Evolutionary conservation across 371 early-diverging fungal genomes (phyloP), one percentile per base, ranked within the genome.

Genomic region (Smittium mucronatum): DNA sequence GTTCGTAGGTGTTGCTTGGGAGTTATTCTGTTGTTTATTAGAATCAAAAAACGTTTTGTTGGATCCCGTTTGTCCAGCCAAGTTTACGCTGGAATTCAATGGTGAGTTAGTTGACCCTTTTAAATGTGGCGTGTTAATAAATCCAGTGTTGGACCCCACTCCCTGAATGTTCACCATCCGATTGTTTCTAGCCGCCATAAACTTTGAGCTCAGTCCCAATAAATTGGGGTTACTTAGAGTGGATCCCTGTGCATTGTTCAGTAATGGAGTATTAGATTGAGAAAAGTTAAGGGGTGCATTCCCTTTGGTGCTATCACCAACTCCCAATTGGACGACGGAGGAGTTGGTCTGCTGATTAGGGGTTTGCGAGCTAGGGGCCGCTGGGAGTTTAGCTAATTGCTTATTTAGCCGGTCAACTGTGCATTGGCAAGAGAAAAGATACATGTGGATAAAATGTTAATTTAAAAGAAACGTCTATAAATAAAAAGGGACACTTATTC

Each of bases 351-450:
- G 29, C 33, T 61, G 63, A 5, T 5, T 11, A 15, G 63, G 26
- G n/a, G 5, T 33, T 61, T 28, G 31, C 33, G 5, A 16, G 11
- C 11, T 61, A 30, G 63, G 63, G 5, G n/a, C n/a, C 16, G 30
- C 11, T 34, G 64, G 32, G 15, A 68, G 68, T 2, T 35, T 15
- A 16, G 58, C 33, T 21, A 68, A 2, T 28, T 68, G 64, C 30
- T 68, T 58, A 30, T 68, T 63, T 2, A 68, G 15, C 30, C 36
- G 63, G 36, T 64, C 68, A 34, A 68, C 29, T 29, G 68, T 68
- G 58, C 2, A 68, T 5, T 58, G 2, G 15, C n/a, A 58, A 29
- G 5, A 33, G 58, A 57, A 34, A 30, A 63, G 11, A 68, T 30
- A 30, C 16, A 64, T 34, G 5, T 29, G 2, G 11, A 64, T 15